Base-by-base conservation (phyloP, 2,329 filamentous ascomycete species). In the Apiospora pterosperma region DNA sequence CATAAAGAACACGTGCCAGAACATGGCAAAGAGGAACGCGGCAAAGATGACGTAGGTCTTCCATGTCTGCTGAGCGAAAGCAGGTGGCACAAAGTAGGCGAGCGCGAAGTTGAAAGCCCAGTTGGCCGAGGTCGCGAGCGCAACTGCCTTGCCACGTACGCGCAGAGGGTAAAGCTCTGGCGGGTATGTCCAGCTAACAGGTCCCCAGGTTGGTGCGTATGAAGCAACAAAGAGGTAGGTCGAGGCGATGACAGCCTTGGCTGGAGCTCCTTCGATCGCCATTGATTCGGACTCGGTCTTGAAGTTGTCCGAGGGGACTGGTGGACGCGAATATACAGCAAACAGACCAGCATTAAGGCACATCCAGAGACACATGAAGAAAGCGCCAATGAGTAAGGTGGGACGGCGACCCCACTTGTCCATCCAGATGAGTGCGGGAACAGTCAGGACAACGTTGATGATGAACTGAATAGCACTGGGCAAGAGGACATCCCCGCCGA, bases 361-460 rank as follows among this genome's bases (percentile, higher is more conserved):
- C 63, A 83, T 75, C 75, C 78, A 84, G 34, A 79, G 73, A 70
- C 78, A 80, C 90, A 92, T 92, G 59, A 90, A 77, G 28, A 84
- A 77, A 6, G 89, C 85, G 60, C 90, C 90, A 31, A 88, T 72
- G n/a, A 92, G 80, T 39, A 92, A 81, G 5, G 89, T 86, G 1
- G 80, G 81, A 48, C 90, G 91, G 68, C 92, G 91, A 59, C 92
- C 92, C 88, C 90, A 92, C 63, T 83, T 82, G 70, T 96, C 92
- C 70, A 94, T 85, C 79, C 82, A 94, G 64, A 94, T 77, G 28
- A 95, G 83, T 1, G 91, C 91, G 0, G 91, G 90, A 3, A 94
- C 75, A 0, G 92, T 95, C 88, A 92, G 92, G 62, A 89, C 66
- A 1, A 95, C 91, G 75, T 94, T 94, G 80, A 95, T 92, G 70